Evolutionary conservation across 2,329 filamentous ascomycete species (phyloP), one percentile per base, ranked within the genome.

Genomic region (Trichophyton simii): DNA sequence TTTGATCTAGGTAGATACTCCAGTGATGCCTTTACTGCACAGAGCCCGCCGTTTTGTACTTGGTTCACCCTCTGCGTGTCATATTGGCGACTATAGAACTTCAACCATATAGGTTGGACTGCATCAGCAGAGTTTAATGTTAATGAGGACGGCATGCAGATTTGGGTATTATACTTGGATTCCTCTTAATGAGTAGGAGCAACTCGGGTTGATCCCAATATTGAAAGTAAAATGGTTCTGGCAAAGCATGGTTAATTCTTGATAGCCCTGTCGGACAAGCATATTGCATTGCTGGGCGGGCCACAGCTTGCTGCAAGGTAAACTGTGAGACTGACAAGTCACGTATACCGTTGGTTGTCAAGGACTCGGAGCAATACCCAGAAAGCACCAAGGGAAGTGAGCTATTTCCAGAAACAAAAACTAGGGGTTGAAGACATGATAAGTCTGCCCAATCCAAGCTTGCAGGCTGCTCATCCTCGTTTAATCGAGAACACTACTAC

Each of bases 1-100:
- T 68, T 71, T 52, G 73, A 80, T 64, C 9, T 57, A 13, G 60
- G 36, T 20, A 61, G 60, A 20, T 63, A 62, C 34, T 57, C 52
- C 1, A 46, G 60, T 38, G 62, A 63, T 18, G 60, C 62, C 9
- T 1, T 63, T 36, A 28, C 60, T 15, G 62, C 57, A 0, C 57
- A 63, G 50, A 57, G 18, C 31, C 5, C 57, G 57, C 2, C n/a
- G 8, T 25, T 81, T 79, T 64, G 72, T 78, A 60, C 66, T 22
- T 22, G 75, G 60, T 81, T 82, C 70, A 80, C 77, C 2, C 62
- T 81, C 9, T 81, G 72, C 61, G 71, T 76, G 63, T 72, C 72
- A 62, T 64, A 75, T 13, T 78, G 80, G 73, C 72, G 75, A 52
- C 64, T 80, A 60, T 81, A 71, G 77, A 69, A 68, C 61, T 80